These are phyloP conservation scores for Didymella pomorum DNA, from an alignment of 2,329 filamentous ascomycete species.

Conservation along the genomic window DNA sequence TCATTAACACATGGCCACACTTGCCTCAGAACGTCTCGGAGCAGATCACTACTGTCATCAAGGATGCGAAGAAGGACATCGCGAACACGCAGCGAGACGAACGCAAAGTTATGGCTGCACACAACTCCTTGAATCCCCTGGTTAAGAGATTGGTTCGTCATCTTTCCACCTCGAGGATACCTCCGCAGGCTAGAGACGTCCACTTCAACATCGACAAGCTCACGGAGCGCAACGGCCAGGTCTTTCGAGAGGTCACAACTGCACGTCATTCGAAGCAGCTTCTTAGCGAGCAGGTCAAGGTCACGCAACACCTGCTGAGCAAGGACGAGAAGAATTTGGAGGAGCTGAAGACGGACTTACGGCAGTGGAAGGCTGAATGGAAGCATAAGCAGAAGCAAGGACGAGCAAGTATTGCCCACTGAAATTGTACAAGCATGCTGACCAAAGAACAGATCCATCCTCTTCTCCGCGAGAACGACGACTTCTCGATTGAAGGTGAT, in stretches of 20 bases:
- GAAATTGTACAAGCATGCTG: slow-evolving; percentile 18
- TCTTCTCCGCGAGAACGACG: slow-evolving; percentile 35
- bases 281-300: slow-evolving; percentile 65
- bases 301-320: slow-evolving; percentile 56
- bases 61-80: slow-evolving; percentile 68
- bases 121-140: slow-evolving; percentile 64
- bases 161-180: slow-evolving; percentile 70
- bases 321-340: slow-evolving; percentile 41
- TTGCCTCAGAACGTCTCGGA: slow-evolving; percentile 64
- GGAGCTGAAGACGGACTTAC: slow-evolving; percentile 40
- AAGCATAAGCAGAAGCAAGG: slow-evolving; percentile 43
- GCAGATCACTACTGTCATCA: slow-evolving; percentile 64
- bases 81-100: slow-evolving; percentile 63
- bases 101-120: slow-evolving; percentile 60
- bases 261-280: slow-evolving; percentile 69
- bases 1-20: slow-evolving; percentile 60
- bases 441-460: slow-evolving; percentile 46
- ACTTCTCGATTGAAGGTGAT: slow-evolving; percentile 31
- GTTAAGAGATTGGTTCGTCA: slow-evolving; percentile 65
- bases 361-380: slow-evolving; percentile 42
- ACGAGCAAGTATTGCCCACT: slow-evolving; percentile 30
- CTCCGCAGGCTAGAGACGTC: slow-evolving; percentile 60
- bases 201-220: slow-evolving; percentile 72
- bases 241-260: slow-evolving; percentile 64
- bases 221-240: slow-evolving; percentile 62